These are phyloP conservation scores for Lasiodiplodia sp. DNA, from an alignment of 2,329 filamentous ascomycete species.

Conservation along the genomic window DNA sequence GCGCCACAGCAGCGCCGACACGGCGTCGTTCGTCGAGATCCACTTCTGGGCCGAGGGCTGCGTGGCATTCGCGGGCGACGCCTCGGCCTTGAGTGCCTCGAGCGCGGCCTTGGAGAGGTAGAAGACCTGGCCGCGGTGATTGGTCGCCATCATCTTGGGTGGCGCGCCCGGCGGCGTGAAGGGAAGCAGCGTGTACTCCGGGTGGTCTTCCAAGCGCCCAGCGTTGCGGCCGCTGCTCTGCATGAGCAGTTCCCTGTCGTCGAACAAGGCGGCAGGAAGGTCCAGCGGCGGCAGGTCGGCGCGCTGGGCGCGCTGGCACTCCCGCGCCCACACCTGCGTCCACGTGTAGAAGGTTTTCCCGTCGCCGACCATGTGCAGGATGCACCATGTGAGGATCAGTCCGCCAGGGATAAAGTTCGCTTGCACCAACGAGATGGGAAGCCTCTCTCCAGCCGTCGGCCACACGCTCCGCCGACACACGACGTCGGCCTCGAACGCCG, in stretches of 20 bases:
- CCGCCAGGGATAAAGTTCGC: constrained; percentile 9
- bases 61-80: constrained; percentile 5
- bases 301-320: neutral
- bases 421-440: constrained; percentile 8
- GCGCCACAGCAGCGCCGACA: constrained; percentile 12
- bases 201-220: constrained; percentile 7
- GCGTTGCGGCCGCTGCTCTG: neutral
- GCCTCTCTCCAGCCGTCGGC: constrained; percentile 1
- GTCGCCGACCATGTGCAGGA: constrained; percentile 11
- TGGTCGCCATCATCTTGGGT: neutral
- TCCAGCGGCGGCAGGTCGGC: neutral
- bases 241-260: constrained; percentile 1
- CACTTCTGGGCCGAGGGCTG: neutral
- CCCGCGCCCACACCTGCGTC: constrained; percentile 11
- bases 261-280: neutral
- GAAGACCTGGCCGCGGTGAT: constrained; percentile 15
- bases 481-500: neutral
- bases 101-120: constrained; percentile 6
- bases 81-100: neutral
- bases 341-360: constrained; percentile 7
- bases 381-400: constrained; percentile 14
- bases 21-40: constrained; percentile 13
- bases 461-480: constrained; percentile 9
- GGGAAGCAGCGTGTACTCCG: neutral
- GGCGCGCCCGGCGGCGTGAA: constrained; percentile 9